phyloP scores from a whole-genome alignment of 768 basidiomycete genomes.

The Albatrellus ellisii region DNA sequence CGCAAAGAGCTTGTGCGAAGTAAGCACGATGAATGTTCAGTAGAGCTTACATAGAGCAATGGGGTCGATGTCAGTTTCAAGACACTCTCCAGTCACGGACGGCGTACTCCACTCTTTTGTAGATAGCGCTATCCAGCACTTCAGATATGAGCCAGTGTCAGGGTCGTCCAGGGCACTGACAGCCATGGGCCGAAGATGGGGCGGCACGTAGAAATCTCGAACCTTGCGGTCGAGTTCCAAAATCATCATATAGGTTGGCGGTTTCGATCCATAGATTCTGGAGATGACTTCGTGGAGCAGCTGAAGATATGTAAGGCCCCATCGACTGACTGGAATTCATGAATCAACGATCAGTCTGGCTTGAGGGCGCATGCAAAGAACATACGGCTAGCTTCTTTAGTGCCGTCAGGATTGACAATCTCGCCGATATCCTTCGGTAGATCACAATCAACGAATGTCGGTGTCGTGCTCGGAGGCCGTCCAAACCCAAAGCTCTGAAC shows the following conservation, averaged over 20 bases:
- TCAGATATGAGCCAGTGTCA: slow-evolving; percentile 3
- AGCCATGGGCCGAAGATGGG: slow-evolving; percentile 26
- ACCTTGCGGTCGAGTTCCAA: slow-evolving; percentile 47
- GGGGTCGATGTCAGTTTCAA: no score
- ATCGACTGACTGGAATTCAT: slow-evolving; percentile 29
- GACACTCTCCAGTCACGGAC: background rate
- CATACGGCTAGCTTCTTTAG: slow-evolving; percentile 8
- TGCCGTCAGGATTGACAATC: slow-evolving; percentile 1
- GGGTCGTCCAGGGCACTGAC: background rate
- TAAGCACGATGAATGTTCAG: slow-evolving; percentile 56
- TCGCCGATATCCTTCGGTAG: slow-evolving; percentile 13
- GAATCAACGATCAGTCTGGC: background rate
- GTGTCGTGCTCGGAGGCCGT: slow-evolving; percentile 15
- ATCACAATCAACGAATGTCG: slow-evolving; percentile 17
- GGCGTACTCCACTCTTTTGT: slow-evolving; percentile 20
- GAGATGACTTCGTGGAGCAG: slow-evolving; percentile 31
- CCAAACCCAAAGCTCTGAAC: slow-evolving; percentile 18
- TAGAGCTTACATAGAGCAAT: slow-evolving; percentile 28
- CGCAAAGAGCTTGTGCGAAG: slow-evolving; percentile 53
- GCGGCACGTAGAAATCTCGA: slow-evolving; percentile 44
- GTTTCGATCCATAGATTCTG: slow-evolving; percentile 23
- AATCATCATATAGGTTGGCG: slow-evolving; percentile 36
- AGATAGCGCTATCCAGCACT: slow-evolving; percentile 13
- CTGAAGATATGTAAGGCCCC: slow-evolving; percentile 37
- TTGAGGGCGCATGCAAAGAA: background rate